Conservation (phyloP, 257 asterid species). For the Handroanthus guayacan region DNA sequence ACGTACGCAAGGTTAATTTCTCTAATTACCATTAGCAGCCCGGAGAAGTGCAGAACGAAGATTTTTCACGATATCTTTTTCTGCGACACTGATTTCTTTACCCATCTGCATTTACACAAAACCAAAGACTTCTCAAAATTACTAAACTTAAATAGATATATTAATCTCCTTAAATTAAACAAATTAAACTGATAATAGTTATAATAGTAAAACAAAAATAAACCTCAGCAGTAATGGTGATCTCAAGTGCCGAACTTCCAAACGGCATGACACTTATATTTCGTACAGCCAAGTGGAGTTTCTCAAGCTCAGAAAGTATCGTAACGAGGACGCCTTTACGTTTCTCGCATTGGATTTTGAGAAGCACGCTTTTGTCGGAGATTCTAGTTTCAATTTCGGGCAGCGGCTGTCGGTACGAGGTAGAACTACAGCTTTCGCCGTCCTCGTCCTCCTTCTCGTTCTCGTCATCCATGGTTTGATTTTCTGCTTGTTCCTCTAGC, state of each 20-base stretch:
- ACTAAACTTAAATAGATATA: not conserved
- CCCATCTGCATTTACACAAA: conserved; percentile 22
- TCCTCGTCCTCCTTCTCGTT: conserved; percentile 4
- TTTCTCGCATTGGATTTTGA: conserved; percentile 50
- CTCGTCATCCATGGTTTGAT: conserved; percentile 40
- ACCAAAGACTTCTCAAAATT: not conserved
- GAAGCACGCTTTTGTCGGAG: conserved; percentile 41
- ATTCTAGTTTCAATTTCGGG: conserved; percentile 53
- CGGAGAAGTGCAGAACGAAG: conserved; percentile 39
- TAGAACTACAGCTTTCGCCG: not conserved
- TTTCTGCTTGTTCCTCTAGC: conserved; percentile 44
- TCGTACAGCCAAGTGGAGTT: conserved; percentile 43
- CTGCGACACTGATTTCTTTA: not conserved
- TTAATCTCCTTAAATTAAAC: no score
- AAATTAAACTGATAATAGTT: no score
- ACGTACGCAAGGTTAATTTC: no score
- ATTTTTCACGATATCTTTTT: conserved; percentile 27
- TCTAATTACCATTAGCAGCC: not conserved
- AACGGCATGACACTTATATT: conserved; percentile 44
- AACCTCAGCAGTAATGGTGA: conserved; percentile 55
- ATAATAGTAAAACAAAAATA: no score
- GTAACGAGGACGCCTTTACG: conserved; percentile 44
- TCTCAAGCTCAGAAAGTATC: conserved; percentile 47
- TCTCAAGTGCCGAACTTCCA: conserved; percentile 47
- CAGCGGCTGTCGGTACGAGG: not conserved